Base-by-base conservation (phyloP, 176 grass and related monocot species). In the Rhipidocladum racemiflorum region DNA sequence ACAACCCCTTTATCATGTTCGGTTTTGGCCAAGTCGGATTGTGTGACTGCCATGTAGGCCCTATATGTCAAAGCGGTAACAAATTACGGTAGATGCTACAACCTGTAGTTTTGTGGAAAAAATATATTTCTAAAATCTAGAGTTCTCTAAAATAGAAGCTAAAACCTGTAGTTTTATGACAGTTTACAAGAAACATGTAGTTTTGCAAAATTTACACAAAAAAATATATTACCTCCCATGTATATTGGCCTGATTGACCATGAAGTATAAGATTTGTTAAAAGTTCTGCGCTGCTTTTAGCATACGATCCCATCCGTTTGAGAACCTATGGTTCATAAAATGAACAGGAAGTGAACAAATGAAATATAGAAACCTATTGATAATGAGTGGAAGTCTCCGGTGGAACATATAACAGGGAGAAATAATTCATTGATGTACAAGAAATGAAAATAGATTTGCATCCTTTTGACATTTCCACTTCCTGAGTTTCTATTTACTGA, bases 271-370 rank as follows among this genome's bases (percentile, higher is more conserved):
- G 85, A 85, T 92, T 85, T 25, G 88, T 88, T 51, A 95, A 83
- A 78, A 98, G 88, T 12, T 95, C 90, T 23, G 92, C 81, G 50
- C 96, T 98, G 81, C 92, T 98, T 88, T 85, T 88, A 51, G 96
- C 92, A 61, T 98, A 98, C 48, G 87, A 80, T 82, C 75, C 88
- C 20, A 98, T 86, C 61, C 96, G 87, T 82, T 93, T 95, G 79
- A 98, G 92, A 46, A 93, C 76, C 96, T 98, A 83, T 8, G 57
- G 2, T 86, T 69, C 27, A 80, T 16, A 80, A 38, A 68, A 72
- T 36, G 24, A 63, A 62, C 23, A 81, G 2, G 43, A 55, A 28
- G 12, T 89, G n/a, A 81, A 83, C 1, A 76, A 45, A 49, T 12
- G 27, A 61, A 87, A 61, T 27, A 85, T n/a, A 71, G 57, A 8